Evolutionary conservation across 2,329 filamentous ascomycete species (phyloP).

Genomic region (Fusarium mangiferae): DNA sequence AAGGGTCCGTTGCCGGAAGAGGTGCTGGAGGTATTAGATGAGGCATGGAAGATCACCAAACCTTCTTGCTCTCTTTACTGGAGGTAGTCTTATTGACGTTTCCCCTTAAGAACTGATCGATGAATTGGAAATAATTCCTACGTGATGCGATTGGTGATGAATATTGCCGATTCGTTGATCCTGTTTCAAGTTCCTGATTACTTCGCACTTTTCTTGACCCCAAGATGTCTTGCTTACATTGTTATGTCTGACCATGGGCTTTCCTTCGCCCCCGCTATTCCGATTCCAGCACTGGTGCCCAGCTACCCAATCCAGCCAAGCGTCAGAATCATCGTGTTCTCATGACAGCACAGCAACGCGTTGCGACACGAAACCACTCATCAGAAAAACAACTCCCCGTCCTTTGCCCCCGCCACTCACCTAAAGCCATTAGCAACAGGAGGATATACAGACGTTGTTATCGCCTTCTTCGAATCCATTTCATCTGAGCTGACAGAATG

Average conservation of each 20-base stretch:
- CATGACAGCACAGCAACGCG: not conserved
- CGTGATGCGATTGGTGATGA: fast-evolving
- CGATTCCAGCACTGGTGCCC: not conserved
- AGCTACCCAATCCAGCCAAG: not conserved
- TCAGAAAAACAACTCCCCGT: no score
- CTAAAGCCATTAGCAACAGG: fast-evolving
- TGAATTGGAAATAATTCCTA: no score
- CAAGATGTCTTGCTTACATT: not conserved
- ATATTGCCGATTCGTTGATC: fast-evolving
- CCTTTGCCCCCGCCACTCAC: fast-evolving
- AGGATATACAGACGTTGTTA: fast-evolving
- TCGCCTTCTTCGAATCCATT: fast-evolving
- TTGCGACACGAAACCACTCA: not conserved
- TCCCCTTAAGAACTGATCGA: fast-evolving
- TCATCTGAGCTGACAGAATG: not conserved
- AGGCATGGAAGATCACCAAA: slow-evolving; percentile 17
- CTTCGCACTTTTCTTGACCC: fast-evolving
- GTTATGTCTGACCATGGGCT: not conserved
- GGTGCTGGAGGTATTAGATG: slow-evolving; percentile 63
- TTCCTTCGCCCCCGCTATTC: not conserved
- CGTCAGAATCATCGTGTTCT: not conserved
- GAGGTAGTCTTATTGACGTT: not conserved
- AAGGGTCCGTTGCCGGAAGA: slow-evolving; percentile 77
- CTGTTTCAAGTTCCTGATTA: not conserved
- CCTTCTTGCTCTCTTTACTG: not conserved